Base-by-base conservation (phyloP, 1,284 basidiomycete species). In the Polyporus tsugae region DNA sequence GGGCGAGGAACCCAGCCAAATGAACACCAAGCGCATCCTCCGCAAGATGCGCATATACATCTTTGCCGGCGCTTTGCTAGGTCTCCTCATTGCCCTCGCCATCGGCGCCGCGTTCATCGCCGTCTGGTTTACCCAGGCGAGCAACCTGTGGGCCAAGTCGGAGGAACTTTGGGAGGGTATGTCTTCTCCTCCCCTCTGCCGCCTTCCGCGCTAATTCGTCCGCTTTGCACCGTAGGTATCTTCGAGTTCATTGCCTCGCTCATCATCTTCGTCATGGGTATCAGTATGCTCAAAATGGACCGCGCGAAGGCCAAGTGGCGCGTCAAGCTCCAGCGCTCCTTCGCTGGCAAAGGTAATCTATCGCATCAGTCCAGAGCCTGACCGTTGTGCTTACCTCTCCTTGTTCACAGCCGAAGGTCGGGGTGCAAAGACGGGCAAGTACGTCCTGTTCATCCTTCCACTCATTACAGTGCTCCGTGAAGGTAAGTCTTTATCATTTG, bases 391-490 rank as follows among this genome's bases (percentile, higher is more conserved):
- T 2, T 5, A 60, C 64, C 35, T 59, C 29, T 7, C 11, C 1
- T 4, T 15, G 61, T n/a, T 17, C 19, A 15, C 35, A 38, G 82
- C 82, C 65, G 85, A 87, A 62, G 76, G 81, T 25, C 58, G 58
- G 2, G 68, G 80, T 11, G 81, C 85, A 9, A 83, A 75, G 70
- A 84, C 89, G 4, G 89, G 93, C 17, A 93, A 90, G 83, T 98
- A 94, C 91, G 88, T 91, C 0, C 85, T 98, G 49, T 95, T 98
- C 84, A 76, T 96, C 63, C 85, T 98, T 7, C 96, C 96, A 0
- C 81, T 96, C 73, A 89, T 98, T 77, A 97, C 96, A 4, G 94
- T 98, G 46, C 83, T 97, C 49, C 91, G 96, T 73, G 96, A 98
- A 83, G 96, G 96, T 84, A 70, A 38, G 77, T 76, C 11, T 10